Evolutionary conservation across 1,139 yeast species (phyloP).

Genomic region (Groenewaldozyma auringiensis): DNA sequence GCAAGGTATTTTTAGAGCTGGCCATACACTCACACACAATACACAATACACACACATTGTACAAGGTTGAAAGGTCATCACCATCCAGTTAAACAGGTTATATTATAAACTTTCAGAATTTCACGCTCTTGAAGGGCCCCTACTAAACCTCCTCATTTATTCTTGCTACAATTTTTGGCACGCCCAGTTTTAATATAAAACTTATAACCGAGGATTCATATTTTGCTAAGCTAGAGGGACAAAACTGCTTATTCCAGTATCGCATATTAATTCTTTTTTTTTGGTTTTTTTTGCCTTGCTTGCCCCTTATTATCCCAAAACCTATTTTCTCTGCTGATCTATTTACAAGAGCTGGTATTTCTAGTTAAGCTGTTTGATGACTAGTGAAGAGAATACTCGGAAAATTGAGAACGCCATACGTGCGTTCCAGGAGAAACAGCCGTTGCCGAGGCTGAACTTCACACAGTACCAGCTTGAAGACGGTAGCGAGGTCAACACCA

Average conservation of each 20-base stretch:
- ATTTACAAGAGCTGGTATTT: background rate
- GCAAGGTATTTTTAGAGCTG: no score
- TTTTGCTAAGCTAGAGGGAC: no score
- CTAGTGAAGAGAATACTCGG: slow-evolving; percentile 9
- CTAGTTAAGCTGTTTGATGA: background rate
- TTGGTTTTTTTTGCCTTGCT: background rate
- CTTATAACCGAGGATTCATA: no score
- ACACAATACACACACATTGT: no score
- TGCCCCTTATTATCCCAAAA: background rate
- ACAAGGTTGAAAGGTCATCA: no score
- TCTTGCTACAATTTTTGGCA: no score
- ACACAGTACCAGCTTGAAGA: slow-evolving; percentile 59
- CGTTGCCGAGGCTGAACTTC: slow-evolving; percentile 38
- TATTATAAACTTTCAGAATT: background rate
- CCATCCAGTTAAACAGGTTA: background rate
- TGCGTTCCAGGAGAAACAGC: slow-evolving; percentile 54
- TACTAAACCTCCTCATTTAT: no score
- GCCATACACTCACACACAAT: no score
- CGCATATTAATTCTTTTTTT: background rate
- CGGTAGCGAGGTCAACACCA: slow-evolving; percentile 59
- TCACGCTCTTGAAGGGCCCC: no score
- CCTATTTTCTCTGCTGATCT: no score
- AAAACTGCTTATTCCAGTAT: no score
- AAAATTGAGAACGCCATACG: slow-evolving; percentile 59
- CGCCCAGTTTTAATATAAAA: no score